A percentile compares a stretch with the other conserved stretches of the same genome.
Evolutionary conservation across 176 grass and related monocot species (phyloP).

Genomic region (Oryza glumipatula): DNA sequence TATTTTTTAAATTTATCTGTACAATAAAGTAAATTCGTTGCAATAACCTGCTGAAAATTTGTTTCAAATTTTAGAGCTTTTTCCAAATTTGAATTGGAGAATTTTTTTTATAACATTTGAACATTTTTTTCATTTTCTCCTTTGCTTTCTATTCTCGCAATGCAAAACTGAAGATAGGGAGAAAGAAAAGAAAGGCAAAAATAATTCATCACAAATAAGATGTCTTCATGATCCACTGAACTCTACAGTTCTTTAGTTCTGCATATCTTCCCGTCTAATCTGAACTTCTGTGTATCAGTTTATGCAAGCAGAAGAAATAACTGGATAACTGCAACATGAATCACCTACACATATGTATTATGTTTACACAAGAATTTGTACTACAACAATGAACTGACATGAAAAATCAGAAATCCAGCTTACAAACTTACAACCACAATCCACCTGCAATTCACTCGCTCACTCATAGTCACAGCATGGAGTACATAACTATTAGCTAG

Average conservation of each 20-base stretch:
- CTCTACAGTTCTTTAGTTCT: background rate
- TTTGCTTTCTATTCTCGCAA: no score
- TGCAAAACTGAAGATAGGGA: no score
- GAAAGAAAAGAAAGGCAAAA: no score
- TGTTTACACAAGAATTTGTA: conserved; percentile 16
- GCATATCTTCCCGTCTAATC: background rate
- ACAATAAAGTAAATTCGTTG: no score
- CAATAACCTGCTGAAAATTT: no score
- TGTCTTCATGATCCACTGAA: background rate
- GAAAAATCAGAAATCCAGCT: background rate
- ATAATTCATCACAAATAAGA: background rate
- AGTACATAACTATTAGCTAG: background rate
- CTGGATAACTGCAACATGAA: background rate
- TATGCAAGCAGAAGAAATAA: background rate
- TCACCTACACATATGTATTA: background rate
- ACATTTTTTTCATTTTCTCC: no score
- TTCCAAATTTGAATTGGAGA: no score
- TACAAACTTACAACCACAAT: conserved; percentile 15
- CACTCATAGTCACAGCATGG: background rate
- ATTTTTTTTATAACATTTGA: no score
- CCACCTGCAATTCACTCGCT: background rate
- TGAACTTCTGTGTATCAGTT: background rate
- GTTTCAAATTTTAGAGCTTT: no score
- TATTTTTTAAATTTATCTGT: no score
- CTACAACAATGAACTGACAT: background rate